Conservation (phyloP, 352 stramenopile species). For the Globisporangium ultimum region DNA sequence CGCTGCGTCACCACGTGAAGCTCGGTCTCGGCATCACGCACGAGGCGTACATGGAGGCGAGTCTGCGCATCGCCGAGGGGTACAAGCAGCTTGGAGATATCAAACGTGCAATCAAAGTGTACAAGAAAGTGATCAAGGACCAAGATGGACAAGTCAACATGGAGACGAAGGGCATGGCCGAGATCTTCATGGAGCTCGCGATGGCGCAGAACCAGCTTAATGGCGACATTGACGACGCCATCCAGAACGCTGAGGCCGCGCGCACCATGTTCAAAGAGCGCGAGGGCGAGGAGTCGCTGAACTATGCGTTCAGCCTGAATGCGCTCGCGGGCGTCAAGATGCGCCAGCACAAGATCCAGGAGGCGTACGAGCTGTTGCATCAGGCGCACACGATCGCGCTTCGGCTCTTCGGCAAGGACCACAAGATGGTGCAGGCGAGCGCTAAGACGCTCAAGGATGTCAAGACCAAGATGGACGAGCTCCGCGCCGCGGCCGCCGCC, state of each 20-base stretch:
- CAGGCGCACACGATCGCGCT: conserved; percentile 71
- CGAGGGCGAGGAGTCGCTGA: conserved; percentile 60
- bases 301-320: conserved; percentile 81
- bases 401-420: conserved; percentile 48
- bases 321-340: conserved; percentile 76
- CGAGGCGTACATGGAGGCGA: conserved; percentile 74
- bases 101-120: conserved; percentile 43
- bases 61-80: conserved; percentile 57
- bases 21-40: conserved; percentile 60
- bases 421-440: conserved; percentile 64
- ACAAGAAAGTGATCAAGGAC: conserved; percentile 52
- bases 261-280: conserved; percentile 54
- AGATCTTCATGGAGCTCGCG: conserved; percentile 80
- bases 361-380: conserved; percentile 58
- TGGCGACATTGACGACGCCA: conserved; percentile 35
- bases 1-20: conserved; percentile 65
- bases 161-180: conserved; percentile 60
- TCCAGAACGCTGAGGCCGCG: conserved; percentile 33
- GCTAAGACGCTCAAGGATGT: conserved; percentile 64
- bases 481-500: conserved; percentile 9
- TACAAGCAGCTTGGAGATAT: conserved; percentile 70
- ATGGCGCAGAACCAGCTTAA: conserved; percentile 36
- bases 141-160: conserved; percentile 60
- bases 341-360: conserved; percentile 50
- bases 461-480: conserved; percentile 45